Evolutionary conservation across 176 grass and related monocot genomes (phyloP), one percentile per base, ranked within the genome.

Genomic region (Carex scoparia): DNA sequence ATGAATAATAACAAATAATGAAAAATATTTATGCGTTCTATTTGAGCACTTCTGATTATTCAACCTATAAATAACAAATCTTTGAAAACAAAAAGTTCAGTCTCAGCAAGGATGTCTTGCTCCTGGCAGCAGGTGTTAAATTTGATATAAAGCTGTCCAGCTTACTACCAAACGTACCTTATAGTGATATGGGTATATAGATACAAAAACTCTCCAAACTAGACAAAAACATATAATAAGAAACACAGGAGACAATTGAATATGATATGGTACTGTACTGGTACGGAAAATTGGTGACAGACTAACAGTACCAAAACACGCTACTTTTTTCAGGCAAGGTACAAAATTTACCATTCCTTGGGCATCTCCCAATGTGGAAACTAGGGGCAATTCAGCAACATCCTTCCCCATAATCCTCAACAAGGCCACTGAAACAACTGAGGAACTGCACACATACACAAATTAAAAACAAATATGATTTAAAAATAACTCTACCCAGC

Each of bases 321-420:
- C 49, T 12, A 56, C 73, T 56, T 68, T 59, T 59, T 33, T 55
- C 48, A 77, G 73, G 27, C 28, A 32, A 33, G 54, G 27, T 8
- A 28, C 65, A 76, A 18, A 44, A 88, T 59, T 48, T 88, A 97
- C 94, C 86, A 91, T 65, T 69, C 94, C 94, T 84, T 97, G 91
- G 68, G 61, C 88, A 51, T 92, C 88, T 76, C 85, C 85, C 55
- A 57, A 90, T 31, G 94, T 97, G 55, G 94, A 90, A 44, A 92
- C 92, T 81, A 97, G 84, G 14, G 94, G 94, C 23, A 97, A 86
- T 84, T 97, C 92, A 58, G 94, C 94, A 11, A 85, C 81, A 81
- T 94, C 88, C 80, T 76, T 68, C 32, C 92, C 90, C 88, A 97
- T 86, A 48, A 97, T 44, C 14, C 92, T 92, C 60, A 97, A 89